Percentiles rank a stretch among this genome's conserved stretches.
Evolutionary conservation across 257 asterid species (phyloP).

Genomic region (Euphrasia confusa): DNA sequence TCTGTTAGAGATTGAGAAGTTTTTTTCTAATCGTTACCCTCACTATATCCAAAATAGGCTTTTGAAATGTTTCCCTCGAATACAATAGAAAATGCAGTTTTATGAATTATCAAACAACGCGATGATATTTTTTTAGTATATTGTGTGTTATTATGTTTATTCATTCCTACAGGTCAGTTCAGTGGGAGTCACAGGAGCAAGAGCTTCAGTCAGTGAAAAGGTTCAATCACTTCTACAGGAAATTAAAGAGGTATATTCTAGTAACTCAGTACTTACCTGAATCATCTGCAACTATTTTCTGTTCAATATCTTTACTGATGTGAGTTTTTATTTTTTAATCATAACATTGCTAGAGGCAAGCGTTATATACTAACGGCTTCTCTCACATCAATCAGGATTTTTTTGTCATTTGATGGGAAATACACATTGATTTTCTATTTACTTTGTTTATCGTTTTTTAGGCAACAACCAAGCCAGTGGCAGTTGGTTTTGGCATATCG

Average conservation of each 20-base stretch:
- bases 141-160: not conserved
- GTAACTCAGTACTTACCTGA: not conserved
- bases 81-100: not conserved
- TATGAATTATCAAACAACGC: not conserved
- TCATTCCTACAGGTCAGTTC: constrained; percentile 54
- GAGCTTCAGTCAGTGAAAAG: constrained; percentile 56
- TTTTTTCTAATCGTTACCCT: no score
- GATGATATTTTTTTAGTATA: not conserved
- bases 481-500: constrained; percentile 92
- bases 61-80: not conserved
- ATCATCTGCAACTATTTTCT: not conserved
- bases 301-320: not conserved
- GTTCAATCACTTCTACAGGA: constrained; percentile 70
- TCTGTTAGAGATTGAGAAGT: not conserved
- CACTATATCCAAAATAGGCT: not conserved
- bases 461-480: constrained; percentile 75
- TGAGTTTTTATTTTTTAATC: not conserved
- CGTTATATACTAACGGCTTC: no score
- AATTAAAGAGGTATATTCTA: constrained; percentile 61
- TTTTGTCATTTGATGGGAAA: not conserved
- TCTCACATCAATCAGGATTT: no score
- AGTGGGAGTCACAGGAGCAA: constrained; percentile 89
- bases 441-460: constrained; percentile 17
- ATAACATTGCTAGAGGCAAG: not conserved
- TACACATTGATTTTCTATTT: not conserved